Base-by-base conservation (phyloP, 2,329 filamentous ascomycete genomes). In the Metarhizium brunneum region DNA sequence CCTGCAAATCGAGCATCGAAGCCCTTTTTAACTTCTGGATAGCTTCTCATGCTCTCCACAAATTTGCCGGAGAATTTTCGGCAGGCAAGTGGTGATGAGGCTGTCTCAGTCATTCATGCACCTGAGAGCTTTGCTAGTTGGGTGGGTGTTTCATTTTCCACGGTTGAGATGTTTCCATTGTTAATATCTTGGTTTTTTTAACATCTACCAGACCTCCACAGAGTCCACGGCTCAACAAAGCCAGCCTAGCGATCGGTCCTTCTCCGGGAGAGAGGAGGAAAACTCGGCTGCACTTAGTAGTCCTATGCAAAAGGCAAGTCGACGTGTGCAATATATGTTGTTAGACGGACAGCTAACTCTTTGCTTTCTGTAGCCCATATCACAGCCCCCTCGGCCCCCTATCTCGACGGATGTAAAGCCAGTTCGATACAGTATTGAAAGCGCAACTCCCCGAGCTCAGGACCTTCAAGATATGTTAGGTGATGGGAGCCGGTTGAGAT, bases 61-160 rank as follows among this genome's bases (percentile, higher is more conserved):
- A 80, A 78, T 58, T 64, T 86, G 10, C 72, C 82, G 2, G 81
- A 83, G 47, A 73, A 77, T 57, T 64, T 86, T 68, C 74, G 84
- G 66, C 77, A 79, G 53, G 73, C 74, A 54, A 80, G 80, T 29
- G 85, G 84, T 58, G 90, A 95, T 61, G 90, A 92, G 62, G 86
- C 90, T 29, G 81, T 90, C 54, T 96, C 92, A 1, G 92, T 95
- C 54, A 96, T 96, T 62, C 92, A 96, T 76, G 90, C 89, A 16
- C 91, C 92, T 0, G 80, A 90, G 60, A 89, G 87, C 59, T 96
- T 94, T 70, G 81, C 83, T 55, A 82, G 82, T 62, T 95, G 94
- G 81, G 89, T 94, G 69, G 66, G 82, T 67, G 47, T 18, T 36
- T 55, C 38, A 66, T 81, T 68, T 47, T 20, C 30, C 16, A 20